These are phyloP conservation scores for Hamamelis virginiana DNA, from an alignment of 164 flowering plant genomes.

Conservation along the genomic window DNA sequence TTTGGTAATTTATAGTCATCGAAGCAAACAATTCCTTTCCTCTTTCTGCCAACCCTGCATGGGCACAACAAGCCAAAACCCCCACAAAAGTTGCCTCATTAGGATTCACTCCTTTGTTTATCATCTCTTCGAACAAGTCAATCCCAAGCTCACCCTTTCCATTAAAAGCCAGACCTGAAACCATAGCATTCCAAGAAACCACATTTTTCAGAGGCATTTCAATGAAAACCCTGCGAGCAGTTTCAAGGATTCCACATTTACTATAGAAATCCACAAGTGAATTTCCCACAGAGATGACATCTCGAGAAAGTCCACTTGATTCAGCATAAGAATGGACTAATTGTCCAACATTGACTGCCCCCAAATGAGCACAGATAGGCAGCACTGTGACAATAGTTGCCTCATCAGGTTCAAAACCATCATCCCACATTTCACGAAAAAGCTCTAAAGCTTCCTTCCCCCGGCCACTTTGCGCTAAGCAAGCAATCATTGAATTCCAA, in stretches of 20 bases:
- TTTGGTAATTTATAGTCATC: constrained; percentile 39
- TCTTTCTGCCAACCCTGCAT: constrained; percentile 66
- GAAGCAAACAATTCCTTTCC: constrained; percentile 61
- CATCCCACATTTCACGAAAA: constrained; percentile 54
- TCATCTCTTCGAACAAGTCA: constrained; percentile 68
- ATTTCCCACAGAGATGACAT: constrained; percentile 55
- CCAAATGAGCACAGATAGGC: constrained; percentile 73
- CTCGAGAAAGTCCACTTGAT: constrained; percentile 35
- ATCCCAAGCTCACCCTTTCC: constrained; percentile 64
- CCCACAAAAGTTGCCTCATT: constrained; percentile 65
- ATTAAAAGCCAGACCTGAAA: constrained; percentile 67
- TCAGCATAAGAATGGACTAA: constrained; percentile 54
- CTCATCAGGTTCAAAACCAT: constrained; percentile 66
- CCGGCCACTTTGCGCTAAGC: constrained; percentile 49
- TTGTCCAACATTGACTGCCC: constrained; percentile 54
- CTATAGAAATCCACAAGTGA: constrained; percentile 65
- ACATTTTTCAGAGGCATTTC: constrained; percentile 63
- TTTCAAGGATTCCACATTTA: constrained; percentile 61
- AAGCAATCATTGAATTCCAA: constrained; percentile 77
- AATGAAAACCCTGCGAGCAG: constrained; percentile 41
- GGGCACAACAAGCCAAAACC: constrained; percentile 63
- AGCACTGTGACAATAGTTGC: constrained; percentile 62
- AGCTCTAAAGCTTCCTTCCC: constrained; percentile 64
- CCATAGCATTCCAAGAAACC: constrained; percentile 79
- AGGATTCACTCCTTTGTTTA: constrained; percentile 38